Percentiles rank a stretch among this genome's conserved stretches.
Conservation (phyloP, 345 rosid species). For the Abelmoschus esculentus region DNA sequence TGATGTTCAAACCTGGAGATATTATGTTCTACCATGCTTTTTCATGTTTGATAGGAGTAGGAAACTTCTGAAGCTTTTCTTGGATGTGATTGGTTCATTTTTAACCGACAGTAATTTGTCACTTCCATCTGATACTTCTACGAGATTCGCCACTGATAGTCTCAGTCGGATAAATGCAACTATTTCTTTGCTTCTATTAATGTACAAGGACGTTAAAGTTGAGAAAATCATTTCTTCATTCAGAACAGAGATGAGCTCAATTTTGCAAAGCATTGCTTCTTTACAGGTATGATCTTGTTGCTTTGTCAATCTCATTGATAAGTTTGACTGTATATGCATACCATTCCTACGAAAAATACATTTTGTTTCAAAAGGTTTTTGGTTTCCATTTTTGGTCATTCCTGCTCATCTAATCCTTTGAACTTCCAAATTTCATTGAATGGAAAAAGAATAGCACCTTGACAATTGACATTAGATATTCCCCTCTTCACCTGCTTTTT, state of each 20-base stretch:
- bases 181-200: slow-evolving; percentile 43
- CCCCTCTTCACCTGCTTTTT: not conserved
- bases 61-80: slow-evolving; percentile 37
- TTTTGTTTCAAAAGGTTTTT: not conserved
- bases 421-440: not conserved
- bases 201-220: slow-evolving; percentile 48
- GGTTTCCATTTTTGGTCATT: not conserved
- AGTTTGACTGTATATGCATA: not conserved
- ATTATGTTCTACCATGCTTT: slow-evolving; percentile 51
- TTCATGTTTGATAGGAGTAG: slow-evolving; percentile 54
- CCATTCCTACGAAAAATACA: not conserved
- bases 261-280: slow-evolving; percentile 31
- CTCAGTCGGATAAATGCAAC: slow-evolving; percentile 32
- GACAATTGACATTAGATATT: not conserved
- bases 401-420: not conserved
- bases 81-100: slow-evolving; percentile 31
- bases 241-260: slow-evolving; percentile 38
- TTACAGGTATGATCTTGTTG: slow-evolving; percentile 41
- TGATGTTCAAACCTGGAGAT: slow-evolving; percentile 24
- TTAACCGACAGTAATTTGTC: slow-evolving; percentile 29
- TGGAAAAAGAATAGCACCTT: not conserved
- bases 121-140: slow-evolving; percentile 14
- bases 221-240: slow-evolving; percentile 30
- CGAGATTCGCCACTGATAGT: slow-evolving; percentile 15
- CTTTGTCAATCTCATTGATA: not conserved